Base-by-base conservation (phyloP, 2,329 filamentous ascomycete species). In the Sporothrix schenckii region DNA sequence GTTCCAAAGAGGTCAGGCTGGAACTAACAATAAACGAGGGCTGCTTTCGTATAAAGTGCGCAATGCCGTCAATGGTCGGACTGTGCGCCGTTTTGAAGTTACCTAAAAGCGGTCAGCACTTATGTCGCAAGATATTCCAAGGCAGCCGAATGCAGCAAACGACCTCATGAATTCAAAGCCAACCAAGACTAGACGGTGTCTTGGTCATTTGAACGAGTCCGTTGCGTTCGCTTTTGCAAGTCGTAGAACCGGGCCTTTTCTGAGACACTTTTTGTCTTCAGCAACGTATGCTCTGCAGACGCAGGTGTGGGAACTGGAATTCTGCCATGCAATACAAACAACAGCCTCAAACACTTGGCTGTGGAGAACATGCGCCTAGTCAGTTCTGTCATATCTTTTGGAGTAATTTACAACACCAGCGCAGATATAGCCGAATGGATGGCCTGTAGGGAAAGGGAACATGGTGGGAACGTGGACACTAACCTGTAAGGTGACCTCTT, bases 331-430 rank as follows among this genome's bases (percentile, higher is more conserved):
- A 61, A 44, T 47, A 34, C 11, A 60, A 21, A n/a, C 11, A 47
- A n/a, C 39, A 27, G n/a, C 58, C 58, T 44, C n/a, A 63, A 63
- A 63, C 58, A 47, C 47, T 39, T 47, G 39, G 58, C 58, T 63
- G 58, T 63, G 58, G 39, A n/a, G 39, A 39, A 47, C 6, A 19
- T 63, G 58, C 21, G 24, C 21, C 39, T 44, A n/a, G 34, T 39
- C 58, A 63, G 39, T 9, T 9, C 39, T 63, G 47, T 63, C 21
- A 44, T 19, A 9, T 47, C n/a, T 27, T 27, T 7, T 34, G 34
- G 34, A 34, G 34, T 9, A 24, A 41, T 16, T 21, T 24, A 13
- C n/a, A 54, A 16, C 24, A 16, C 39, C 58, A n/a, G 58, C 4
- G 39, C 58, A 47, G 39, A 61, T 61, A n/a, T 27, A 61, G 58